Conservation (phyloP, 164 flowering plant genomes). For the Liriodendron chinense region DNA sequence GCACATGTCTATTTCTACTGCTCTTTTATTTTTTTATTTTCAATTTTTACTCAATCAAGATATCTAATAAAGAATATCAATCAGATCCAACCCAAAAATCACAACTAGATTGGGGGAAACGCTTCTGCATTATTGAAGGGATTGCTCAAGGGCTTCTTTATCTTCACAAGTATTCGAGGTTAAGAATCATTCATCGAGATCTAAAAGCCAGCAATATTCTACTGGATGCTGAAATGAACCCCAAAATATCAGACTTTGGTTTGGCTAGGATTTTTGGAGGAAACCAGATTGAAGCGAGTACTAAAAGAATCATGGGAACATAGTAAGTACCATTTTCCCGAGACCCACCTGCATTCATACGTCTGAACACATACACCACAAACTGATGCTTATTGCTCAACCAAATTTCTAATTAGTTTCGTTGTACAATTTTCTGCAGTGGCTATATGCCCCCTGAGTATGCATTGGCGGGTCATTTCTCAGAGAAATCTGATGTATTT, state of each 20-base stretch:
- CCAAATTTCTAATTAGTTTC: no score
- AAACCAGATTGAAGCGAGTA: conserved; percentile 19
- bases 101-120: conserved; percentile 29
- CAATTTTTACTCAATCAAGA: not conserved
- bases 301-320: conserved; percentile 30
- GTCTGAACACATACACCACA: no score
- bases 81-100: not conserved
- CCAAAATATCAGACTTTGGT: conserved; percentile 59
- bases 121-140: conserved; percentile 31
- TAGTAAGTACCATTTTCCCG: conserved; percentile 13
- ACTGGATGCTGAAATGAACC: conserved; percentile 36
- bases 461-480: no score
- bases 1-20: not conserved
- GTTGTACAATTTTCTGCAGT: no score
- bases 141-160: conserved; percentile 41
- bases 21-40: no score
- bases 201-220: conserved; percentile 44
- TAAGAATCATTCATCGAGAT: conserved; percentile 48
- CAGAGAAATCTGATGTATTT: no score
- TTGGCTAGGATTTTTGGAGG: conserved; percentile 29
- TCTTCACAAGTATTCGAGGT: conserved; percentile 41
- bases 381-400: no score
- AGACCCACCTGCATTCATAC: no score
- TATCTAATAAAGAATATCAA: no score
- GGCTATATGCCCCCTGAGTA: no score